phyloP scores from a whole-genome alignment of 2,329 filamentous ascomycete species.

The Cladosporium sp. region DNA sequence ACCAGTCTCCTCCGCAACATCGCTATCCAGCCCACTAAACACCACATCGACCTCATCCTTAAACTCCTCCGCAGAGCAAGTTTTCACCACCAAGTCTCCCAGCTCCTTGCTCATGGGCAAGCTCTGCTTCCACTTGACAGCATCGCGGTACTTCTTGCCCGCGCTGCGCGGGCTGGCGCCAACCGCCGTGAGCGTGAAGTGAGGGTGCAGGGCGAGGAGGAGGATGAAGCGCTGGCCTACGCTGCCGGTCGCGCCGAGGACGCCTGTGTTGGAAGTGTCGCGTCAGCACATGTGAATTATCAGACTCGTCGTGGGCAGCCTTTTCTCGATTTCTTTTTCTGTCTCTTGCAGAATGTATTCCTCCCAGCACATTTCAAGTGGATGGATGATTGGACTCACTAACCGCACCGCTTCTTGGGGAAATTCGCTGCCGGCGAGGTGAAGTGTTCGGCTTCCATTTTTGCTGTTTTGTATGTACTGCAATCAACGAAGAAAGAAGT shows the following conservation, averaged over 20 bases:
- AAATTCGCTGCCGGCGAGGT: slow-evolving; percentile 35
- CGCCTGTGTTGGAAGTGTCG: slow-evolving; percentile 41
- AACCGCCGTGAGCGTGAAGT: slow-evolving; percentile 80
- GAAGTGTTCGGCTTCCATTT: slow-evolving; percentile 45
- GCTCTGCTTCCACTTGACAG: slow-evolving; percentile 91
- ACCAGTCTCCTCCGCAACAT: slow-evolving; percentile 91
- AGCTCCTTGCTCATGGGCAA: slow-evolving; percentile 72
- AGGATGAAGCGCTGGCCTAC: slow-evolving; percentile 96
- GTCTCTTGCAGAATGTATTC: too few species aligned
- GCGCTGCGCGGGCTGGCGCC: slow-evolving; percentile 86
- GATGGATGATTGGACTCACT: slow-evolving; percentile 35
- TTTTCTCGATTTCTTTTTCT: too few species aligned
- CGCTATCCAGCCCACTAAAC: slow-evolving; percentile 88
- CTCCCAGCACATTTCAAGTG: too few species aligned
- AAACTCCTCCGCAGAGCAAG: slow-evolving; percentile 80
- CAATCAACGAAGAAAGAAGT: too few species aligned
- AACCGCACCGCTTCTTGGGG: slow-evolving; percentile 51
- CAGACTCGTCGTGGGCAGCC: too few species aligned
- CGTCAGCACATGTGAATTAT: too few species aligned
- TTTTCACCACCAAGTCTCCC: slow-evolving; percentile 76
- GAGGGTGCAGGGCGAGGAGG: slow-evolving; percentile 80
- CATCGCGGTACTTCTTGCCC: slow-evolving; percentile 92
- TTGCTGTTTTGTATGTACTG: slow-evolving; percentile 13
- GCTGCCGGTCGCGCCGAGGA: slow-evolving; percentile 88
- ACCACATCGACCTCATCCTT: slow-evolving; percentile 79